These are phyloP conservation scores for Ehretia macrophylla DNA, from an alignment of 257 asterid genomes.

Conservation along the genomic window DNA sequence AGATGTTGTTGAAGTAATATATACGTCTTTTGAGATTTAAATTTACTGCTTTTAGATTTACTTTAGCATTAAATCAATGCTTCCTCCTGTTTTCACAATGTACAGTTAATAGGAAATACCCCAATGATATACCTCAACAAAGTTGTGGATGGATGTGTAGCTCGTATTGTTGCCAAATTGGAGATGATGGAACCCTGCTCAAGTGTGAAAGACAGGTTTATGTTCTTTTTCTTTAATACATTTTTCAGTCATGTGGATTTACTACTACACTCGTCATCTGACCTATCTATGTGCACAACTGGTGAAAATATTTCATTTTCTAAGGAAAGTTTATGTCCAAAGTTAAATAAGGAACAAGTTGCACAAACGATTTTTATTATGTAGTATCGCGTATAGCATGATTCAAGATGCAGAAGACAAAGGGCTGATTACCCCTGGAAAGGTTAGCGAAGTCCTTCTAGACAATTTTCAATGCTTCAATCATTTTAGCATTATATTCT, in stretches of 20 bases:
- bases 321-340: no score
- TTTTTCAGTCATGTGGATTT: conserved; percentile 3
- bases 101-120: conserved; percentile 43
- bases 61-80: background rate
- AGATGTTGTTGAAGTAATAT: conserved; percentile 37
- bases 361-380: background rate
- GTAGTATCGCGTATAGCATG: conserved; percentile 45
- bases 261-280: no score
- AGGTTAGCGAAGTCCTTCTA: conserved; percentile 20
- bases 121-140: conserved; percentile 49
- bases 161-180: conserved; percentile 39
- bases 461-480: background rate
- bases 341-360: no score
- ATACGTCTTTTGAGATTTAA: background rate
- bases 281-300: no score
- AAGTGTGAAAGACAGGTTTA: conserved; percentile 45
- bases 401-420: conserved; percentile 53
- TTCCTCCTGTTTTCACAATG: background rate
- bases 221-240: background rate
- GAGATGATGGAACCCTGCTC: conserved; percentile 48
- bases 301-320: no score
- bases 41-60: background rate
- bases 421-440: conserved; percentile 42
- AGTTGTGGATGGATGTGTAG: conserved; percentile 37
- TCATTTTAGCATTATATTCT: background rate